Evolutionary conservation across 352 stramenopile species (phyloP), one percentile per base, ranked within the genome.

Genomic region (Globisporangium rhizosaccharum): DNA sequence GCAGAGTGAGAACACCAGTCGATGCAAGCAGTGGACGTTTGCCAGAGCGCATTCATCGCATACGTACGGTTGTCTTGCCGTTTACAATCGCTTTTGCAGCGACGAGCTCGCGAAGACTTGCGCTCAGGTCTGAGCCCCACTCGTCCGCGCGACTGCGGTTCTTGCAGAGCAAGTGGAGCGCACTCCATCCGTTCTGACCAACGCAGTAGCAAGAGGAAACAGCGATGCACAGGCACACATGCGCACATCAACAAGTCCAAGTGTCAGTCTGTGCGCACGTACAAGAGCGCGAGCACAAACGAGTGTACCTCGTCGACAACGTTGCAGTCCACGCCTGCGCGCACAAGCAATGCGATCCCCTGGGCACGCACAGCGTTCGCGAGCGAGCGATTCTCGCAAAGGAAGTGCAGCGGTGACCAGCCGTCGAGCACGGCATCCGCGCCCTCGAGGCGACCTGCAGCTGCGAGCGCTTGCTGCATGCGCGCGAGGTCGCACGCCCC

Each of bases 341-440:
- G 54, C 1, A 80, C 49, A n/a, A 92, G 59, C 51, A 75, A 46
- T 5, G 65, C 57, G 51, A 94, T 62, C 17, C 64, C 71, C 36
- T 65, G 55, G 25, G 72, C 75, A 18, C 81, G 76, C 10, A 51
- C 53, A 30, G 51, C 52, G 48, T 84, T 67, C 18, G 65, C 62
- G 50, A 85, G 66, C 5, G 61, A 61, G 41, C 76, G 76, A 53
- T 92, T 92, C 42, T 91, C 81, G 39, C 81, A 82, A 25, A 76
- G 53, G 45, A 81, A 94, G 48, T 92, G 85, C 56, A 94, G 72
- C 53, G 81, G 81, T 28, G 81, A 85, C 85, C 85, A 94, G 41
- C 81, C 81, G 53, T 94, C 85, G 41, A 88, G 62, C 63, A 72
- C 8, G 2, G 67, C 51, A 1, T 50, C 57, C 5, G 18, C n/a